A percentile compares a stretch with the other conserved stretches of the same genome.
Evolutionary conservation across 2,329 filamentous ascomycete species (phyloP).

Genomic region (Geosmithia flava): DNA sequence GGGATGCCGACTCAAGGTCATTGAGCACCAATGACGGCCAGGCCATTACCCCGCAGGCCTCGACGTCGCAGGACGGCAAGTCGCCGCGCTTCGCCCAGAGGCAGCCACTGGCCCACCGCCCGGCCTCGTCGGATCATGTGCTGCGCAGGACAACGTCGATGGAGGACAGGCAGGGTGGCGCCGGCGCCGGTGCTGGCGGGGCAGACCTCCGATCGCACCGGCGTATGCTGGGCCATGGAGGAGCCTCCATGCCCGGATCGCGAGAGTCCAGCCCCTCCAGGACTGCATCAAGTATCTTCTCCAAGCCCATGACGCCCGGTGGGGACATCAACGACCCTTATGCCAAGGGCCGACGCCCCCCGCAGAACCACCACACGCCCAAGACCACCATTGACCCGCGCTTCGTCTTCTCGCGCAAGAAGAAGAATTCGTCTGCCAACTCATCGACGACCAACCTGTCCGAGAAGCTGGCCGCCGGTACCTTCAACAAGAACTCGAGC

Average conservation of each 20-base stretch:
- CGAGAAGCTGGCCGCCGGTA: constrained; percentile 40
- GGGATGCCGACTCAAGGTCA: neutral
- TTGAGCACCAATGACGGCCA: constrained; percentile 16
- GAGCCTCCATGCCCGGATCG: constrained; percentile 43
- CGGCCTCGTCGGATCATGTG: constrained; percentile 26
- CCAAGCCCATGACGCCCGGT: constrained; percentile 64
- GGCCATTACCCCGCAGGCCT: constrained; percentile 59
- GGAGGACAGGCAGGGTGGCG: constrained; percentile 17
- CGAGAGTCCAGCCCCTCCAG: constrained; percentile 54
- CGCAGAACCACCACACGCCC: constrained; percentile 44
- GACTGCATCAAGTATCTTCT: constrained; percentile 51
- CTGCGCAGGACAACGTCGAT: constrained; percentile 19
- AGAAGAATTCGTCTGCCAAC: constrained; percentile 48
- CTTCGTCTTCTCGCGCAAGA: constrained; percentile 72
- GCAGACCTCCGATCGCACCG: constrained; percentile 27
- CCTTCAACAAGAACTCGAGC: constrained; percentile 16
- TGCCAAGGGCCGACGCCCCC: constrained; percentile 66
- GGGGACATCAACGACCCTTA: constrained; percentile 80
- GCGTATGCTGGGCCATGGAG: constrained; percentile 37
- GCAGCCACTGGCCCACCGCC: constrained; percentile 26
- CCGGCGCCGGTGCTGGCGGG: no score
- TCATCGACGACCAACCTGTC: constrained; percentile 38
- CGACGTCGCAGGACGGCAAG: constrained; percentile 37
- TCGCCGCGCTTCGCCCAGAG: constrained; percentile 26
- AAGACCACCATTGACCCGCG: constrained; percentile 58